Conservation (phyloP, 176 grass and related monocot genomes). For the Pontederia paniculata region DNA sequence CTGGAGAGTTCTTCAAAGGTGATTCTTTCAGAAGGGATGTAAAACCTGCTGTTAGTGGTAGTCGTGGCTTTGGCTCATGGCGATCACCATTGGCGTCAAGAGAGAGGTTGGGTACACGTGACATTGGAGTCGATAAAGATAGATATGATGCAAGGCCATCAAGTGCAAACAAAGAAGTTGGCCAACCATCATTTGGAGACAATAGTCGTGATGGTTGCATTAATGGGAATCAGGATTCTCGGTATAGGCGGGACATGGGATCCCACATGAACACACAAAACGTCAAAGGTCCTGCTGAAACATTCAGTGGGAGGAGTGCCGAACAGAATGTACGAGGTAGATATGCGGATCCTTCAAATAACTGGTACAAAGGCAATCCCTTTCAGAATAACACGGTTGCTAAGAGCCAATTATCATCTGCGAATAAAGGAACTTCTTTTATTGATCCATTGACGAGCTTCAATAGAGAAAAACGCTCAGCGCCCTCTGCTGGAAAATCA, state of each 20-base stretch:
- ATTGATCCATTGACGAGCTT: slow-evolving; percentile 39
- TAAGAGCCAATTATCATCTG: slow-evolving; percentile 35
- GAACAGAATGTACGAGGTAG: slow-evolving; percentile 18
- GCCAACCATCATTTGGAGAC: slow-evolving; percentile 21
- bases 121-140: slow-evolving; percentile 20
- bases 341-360: slow-evolving; percentile 36
- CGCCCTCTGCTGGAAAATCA: slow-evolving; percentile 27
- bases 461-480: slow-evolving; percentile 42
- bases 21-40: slow-evolving; percentile 44
- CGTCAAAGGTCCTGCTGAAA: slow-evolving; percentile 39
- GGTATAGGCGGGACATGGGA: slow-evolving; percentile 30
- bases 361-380: slow-evolving; percentile 51
- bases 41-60: slow-evolving; percentile 29
- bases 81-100: slow-evolving; percentile 38
- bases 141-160: slow-evolving; percentile 33
- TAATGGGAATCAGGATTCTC: slow-evolving; percentile 44
- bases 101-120: slow-evolving; percentile 10
- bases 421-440: slow-evolving; percentile 36
- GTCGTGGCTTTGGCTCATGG: slow-evolving; percentile 31
- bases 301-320: slow-evolving; percentile 22
- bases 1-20: slow-evolving; percentile 39
- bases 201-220: slow-evolving; percentile 19
- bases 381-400: slow-evolving; percentile 48
- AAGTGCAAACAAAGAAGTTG: slow-evolving; percentile 48
- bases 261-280: slow-evolving; percentile 8